Percentiles rank a stretch among this genome's conserved stretches.
Conservation (phyloP, 106 monocot species). For the Acanthochlamys bracteata region DNA sequence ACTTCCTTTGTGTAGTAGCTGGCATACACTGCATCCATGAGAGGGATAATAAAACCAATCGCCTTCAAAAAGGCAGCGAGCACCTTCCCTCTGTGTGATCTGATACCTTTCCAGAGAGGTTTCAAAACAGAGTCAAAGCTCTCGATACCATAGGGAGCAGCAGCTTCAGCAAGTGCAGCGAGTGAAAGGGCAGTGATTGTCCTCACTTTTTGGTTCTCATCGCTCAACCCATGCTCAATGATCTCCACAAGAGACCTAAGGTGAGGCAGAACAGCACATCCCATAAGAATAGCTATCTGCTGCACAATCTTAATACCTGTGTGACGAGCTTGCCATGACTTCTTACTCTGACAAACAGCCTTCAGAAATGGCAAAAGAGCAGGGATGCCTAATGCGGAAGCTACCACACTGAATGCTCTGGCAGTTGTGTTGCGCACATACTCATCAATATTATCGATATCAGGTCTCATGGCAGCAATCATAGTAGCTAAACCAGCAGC, state of each 20-base stretch:
- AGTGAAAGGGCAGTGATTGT: constrained; percentile 97
- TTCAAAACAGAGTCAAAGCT: constrained; percentile 98
- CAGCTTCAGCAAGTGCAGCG: constrained; percentile 92
- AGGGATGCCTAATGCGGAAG: constrained; percentile 96
- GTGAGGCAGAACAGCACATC: constrained; percentile 95
- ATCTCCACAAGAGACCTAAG: constrained; percentile 92
- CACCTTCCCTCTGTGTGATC: constrained; percentile 93
- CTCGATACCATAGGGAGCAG: constrained; percentile 96
- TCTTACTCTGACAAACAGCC: constrained; percentile 99
- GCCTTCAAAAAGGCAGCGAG: constrained; percentile 92
- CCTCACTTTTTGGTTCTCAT: constrained; percentile 96
- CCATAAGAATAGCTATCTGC: constrained; percentile 99
- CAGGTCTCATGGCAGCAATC: constrained; percentile 99
- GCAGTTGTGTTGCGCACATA: constrained; percentile 97
- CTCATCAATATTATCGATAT: constrained; percentile 98
- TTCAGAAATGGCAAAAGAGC: constrained; percentile 90
- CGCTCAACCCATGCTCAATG: constrained; percentile 86
- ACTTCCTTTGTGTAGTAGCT: constrained; percentile 98
- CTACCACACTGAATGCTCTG: constrained; percentile 97
- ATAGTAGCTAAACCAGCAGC: constrained; percentile 92
- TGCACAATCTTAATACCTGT: constrained; percentile 97
- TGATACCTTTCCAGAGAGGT: constrained; percentile 98
- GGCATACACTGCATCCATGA: constrained; percentile 97
- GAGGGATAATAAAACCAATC: constrained; percentile 96
- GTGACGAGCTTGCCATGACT: constrained; percentile 96